Percentiles rank a stretch among this genome's conserved stretches.
phyloP scores from a whole-genome alignment of 768 basidiomycete species.

The Leucosporidium creatinivorum region DNA sequence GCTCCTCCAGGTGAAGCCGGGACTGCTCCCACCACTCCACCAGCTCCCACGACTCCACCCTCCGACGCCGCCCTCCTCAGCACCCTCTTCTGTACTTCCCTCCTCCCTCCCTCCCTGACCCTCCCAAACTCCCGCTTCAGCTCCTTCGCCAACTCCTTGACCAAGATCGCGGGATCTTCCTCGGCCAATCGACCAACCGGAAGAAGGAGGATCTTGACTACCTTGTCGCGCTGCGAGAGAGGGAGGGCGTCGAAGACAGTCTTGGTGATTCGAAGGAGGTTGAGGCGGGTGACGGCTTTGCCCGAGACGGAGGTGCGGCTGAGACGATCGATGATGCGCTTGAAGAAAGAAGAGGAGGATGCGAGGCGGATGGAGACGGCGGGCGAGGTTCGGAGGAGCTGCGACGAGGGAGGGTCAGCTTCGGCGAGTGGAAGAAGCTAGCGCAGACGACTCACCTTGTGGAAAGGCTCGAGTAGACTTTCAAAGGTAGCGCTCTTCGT shows the following conservation, averaged over 20 bases:
- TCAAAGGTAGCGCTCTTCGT: conserved; percentile 67
- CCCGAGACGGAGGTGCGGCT: conserved; percentile 46
- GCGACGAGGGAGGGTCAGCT: background rate
- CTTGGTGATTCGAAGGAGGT: conserved; percentile 74
- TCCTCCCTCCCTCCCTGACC: background rate
- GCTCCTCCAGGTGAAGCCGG: too few species aligned
- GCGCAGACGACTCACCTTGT: conserved; percentile 51
- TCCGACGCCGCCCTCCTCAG: too few species aligned
- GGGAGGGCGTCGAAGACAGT: conserved; percentile 61
- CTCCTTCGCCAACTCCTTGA: conserved; percentile 64
- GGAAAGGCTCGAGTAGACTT: conserved; percentile 80
- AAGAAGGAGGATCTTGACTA: conserved; percentile 23
- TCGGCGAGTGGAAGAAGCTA: too few species aligned
- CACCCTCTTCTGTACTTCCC: background rate
- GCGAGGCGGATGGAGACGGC: conserved; percentile 67
- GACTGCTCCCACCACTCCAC: too few species aligned
- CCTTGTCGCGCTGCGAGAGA: conserved; percentile 13
- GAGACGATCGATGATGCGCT: conserved; percentile 75
- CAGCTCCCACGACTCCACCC: too few species aligned
- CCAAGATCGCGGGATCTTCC: conserved; percentile 83
- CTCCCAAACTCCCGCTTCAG: conserved; percentile 25
- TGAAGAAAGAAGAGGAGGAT: conserved; percentile 71
- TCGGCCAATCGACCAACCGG: conserved; percentile 73
- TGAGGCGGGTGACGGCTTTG: conserved; percentile 84
- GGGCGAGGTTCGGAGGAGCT: conserved; percentile 66